phyloP scores from a whole-genome alignment of 768 basidiomycete genomes.

The Hortiboletus flavorubellus region DNA sequence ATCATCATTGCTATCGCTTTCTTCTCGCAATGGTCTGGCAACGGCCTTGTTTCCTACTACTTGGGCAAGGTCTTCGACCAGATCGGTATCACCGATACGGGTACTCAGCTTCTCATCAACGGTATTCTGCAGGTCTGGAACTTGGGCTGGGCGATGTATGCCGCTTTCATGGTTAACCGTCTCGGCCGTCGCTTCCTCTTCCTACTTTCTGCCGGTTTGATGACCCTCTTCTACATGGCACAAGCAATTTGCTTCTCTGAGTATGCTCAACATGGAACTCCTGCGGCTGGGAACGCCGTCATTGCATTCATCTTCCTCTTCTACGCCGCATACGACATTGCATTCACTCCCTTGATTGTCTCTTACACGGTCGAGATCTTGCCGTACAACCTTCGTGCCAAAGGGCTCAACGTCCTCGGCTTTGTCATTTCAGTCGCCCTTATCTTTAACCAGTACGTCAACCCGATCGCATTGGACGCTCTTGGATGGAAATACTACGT shows the following conservation, averaged over 20 bases:
- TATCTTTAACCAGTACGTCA: slow-evolving; percentile 88
- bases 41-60: slow-evolving; percentile 83
- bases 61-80: slow-evolving; percentile 67
- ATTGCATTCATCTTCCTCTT: slow-evolving; percentile 85
- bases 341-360: slow-evolving; percentile 84
- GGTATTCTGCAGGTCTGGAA: slow-evolving; percentile 86
- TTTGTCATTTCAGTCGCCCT: slow-evolving; percentile 74
- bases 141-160: slow-evolving; percentile 55
- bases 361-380: slow-evolving; percentile 89
- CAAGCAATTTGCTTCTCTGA: slow-evolving; percentile 66
- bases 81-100: slow-evolving; percentile 60
- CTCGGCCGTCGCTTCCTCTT: slow-evolving; percentile 72
- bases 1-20: slow-evolving; percentile 77
- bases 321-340: slow-evolving; percentile 76
- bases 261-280: slow-evolving; percentile 42
- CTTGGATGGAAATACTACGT: slow-evolving; percentile 79
- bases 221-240: slow-evolving; percentile 63
- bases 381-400: slow-evolving; percentile 78
- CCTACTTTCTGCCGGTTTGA: slow-evolving; percentile 53
- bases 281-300: slow-evolving; percentile 60
- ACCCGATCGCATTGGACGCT: slow-evolving; percentile 67
- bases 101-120: slow-evolving; percentile 76
- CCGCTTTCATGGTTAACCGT: slow-evolving; percentile 60
- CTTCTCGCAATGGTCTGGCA: slow-evolving; percentile 87
- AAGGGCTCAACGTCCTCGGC: slow-evolving; percentile 81